Percentiles rank a stretch among this genome's conserved stretches.
These are phyloP conservation scores for Dalbergia oliveri DNA, from an alignment of 306 rosid genomes.

Conservation along the genomic window DNA sequence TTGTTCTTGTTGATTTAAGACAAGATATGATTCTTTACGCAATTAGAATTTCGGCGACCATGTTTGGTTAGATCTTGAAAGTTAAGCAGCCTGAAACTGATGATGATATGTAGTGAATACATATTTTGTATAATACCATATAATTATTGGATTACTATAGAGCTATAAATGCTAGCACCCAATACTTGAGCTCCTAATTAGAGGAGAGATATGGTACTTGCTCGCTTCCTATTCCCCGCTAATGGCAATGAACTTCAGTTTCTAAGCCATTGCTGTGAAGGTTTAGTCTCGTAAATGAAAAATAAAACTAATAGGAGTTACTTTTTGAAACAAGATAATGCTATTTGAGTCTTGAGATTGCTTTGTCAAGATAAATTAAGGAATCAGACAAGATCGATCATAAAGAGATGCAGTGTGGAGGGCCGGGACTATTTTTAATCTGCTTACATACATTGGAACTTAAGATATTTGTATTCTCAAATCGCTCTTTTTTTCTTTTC, in stretches of 20 bases:
- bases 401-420: too few species aligned
- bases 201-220: too few species aligned
- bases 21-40: slow-evolving; percentile 11
- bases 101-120: slow-evolving; percentile 1
- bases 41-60: slow-evolving; percentile 38
- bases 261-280: not conserved
- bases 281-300: not conserved
- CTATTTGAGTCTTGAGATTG: not conserved
- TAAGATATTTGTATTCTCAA: too few species aligned
- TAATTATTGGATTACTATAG: not conserved
- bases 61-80: not conserved
- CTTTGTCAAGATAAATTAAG: not conserved
- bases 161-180: not conserved
- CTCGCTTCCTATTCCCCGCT: too few species aligned
- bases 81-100: not conserved
- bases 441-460: too few species aligned
- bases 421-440: too few species aligned
- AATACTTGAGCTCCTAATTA: not conserved
- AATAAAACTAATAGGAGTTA: too few species aligned
- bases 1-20: slow-evolving; percentile 36
- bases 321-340: too few species aligned
- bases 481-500: too few species aligned
- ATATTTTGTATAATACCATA: slow-evolving; percentile 1
- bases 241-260: too few species aligned
- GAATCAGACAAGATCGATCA: not conserved